Evolutionary conservation across 768 basidiomycete genomes (phyloP), one percentile per base, ranked within the genome.

Genomic region (Pleurotus djamor): DNA sequence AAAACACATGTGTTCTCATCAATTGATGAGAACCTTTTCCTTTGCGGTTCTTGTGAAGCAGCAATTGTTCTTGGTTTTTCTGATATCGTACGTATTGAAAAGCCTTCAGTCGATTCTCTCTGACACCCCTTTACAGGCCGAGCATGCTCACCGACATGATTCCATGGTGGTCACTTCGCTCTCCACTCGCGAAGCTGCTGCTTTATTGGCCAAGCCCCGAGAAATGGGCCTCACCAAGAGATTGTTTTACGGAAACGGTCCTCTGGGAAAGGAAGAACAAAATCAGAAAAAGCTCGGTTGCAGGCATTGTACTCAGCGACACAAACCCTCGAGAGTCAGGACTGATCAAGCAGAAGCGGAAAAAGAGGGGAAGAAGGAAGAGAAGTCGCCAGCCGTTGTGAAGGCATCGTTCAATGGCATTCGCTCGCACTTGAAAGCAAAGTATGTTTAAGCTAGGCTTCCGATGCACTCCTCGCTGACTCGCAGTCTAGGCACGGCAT

Each of bases 81-180:
- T 4, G 76, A 66, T 52, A 71, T 87, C 35, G 88, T 85, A 64
- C 56, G 82, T 65, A n/a, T 63, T 41, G 28, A 16, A 16, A 64
- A 4, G 6, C 28, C 9, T 48, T 48, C 38, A 16, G 3, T 36
- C 5, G 60, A 43, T 17, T 2, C 2, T 54, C 34, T 28, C 43
- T 21, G 16, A 17, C 28, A 9, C 48, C 12, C 48, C 41, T 43
- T 28, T n/a, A n/a, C 65, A 89, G 88, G 70, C 81, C 36, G 83
- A 83, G 0, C 88, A 90, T 67, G 79, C 79, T 44, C 83, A 85
- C 61, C 80, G 88, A n/a, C 88, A 90, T 62, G 77, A 83, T 0
- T 64, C 71, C 6, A 83, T 83, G 79, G 48, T 74, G 16, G 63
- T 88, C 51, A 63, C 70, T 2, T 4, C 82, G 35, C 59, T 76